These are phyloP conservation scores for Ceratobasidium theobromae DNA, from an alignment of 1,284 basidiomycete genomes.

Conservation along the genomic window DNA sequence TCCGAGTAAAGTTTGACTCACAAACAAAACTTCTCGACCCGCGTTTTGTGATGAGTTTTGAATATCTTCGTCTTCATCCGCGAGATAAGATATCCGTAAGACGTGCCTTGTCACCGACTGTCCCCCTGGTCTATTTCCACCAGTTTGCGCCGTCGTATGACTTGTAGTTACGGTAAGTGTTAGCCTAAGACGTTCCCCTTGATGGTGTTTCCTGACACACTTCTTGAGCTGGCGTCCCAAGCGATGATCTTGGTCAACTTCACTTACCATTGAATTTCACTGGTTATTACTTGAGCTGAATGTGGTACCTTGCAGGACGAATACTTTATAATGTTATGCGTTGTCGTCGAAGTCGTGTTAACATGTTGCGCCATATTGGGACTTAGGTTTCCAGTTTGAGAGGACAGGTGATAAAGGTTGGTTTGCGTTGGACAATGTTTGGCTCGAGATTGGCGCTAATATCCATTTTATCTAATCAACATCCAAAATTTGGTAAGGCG, in stretches of 20 bases:
- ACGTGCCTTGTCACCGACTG: not conserved
- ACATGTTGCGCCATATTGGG: constrained; percentile 11
- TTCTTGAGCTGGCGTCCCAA: too few species aligned
- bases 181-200: constrained; percentile 9
- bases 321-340: constrained; percentile 19
- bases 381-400: not conserved
- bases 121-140: not conserved
- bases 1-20: not conserved
- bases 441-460: not conserved
- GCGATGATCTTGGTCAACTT: not conserved
- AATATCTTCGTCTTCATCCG: not conserved
- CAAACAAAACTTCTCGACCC: constrained; percentile 1
- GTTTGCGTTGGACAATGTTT: not conserved
- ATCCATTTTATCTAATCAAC: not conserved
- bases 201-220: constrained; percentile 12
- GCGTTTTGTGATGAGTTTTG: constrained; percentile 13
- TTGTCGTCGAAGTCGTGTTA: constrained; percentile 1
- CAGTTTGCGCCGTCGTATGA: not conserved
- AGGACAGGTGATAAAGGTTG: constrained; percentile 1
- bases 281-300: not conserved
- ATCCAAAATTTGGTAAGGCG: constrained; percentile 15
- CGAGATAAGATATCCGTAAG: constrained; percentile 4
- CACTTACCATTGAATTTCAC: constrained; percentile 10
- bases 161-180: not conserved
- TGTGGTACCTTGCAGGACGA: not conserved